Evolutionary conservation across 192 early-diverging fungal genomes (phyloP), one percentile per base, ranked within the genome.

Genomic region (Mortierella alpina): DNA sequence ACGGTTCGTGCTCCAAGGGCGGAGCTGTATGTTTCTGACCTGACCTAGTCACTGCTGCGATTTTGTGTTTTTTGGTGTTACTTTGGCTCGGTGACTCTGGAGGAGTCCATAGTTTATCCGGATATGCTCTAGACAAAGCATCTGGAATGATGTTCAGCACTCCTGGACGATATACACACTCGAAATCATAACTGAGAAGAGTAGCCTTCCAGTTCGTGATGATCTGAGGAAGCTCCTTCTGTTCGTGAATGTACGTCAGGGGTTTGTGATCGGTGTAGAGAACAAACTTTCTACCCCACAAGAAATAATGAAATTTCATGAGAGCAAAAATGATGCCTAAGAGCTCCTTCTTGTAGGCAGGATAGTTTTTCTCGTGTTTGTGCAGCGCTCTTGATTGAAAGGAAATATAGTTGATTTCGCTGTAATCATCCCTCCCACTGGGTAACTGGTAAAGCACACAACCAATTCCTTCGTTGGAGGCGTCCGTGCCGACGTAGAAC

Each of bases 231-330:
- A 72, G 60, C 44, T 48, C 56, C 14, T 59, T 56, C 47, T 84
- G 80, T 42, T 68, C 73, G 64, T 78, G 61, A 10, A 85, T 56
- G 50, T 63, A 73, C 12, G 64, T 68, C 15, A 78, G 59, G 5
- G 68, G 71, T n/a, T 42, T 45, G 66, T 82, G 75, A 59, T 85
- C 80, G 1, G 75, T 75, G 22, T 61, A 82, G 13, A 85, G 23
- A 0, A 64, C 67, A 41, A 78, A 82, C 14, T 22, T 46, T 44
- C 59, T 47, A 62, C 84, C 75, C 17, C 58, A 82, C 0, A 85
- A 8, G 53, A 59, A 85, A 13, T 73, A 51, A 23, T 85, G 80
- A 50, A 82, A 82, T 23, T 69, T 50, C 1, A 64, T 68, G 5
- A 82, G 39, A 8, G 78, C 70, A 53, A 59, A 71, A 4, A 66